A percentile compares a stretch with the other conserved stretches of the same genome.
Conservation (phyloP, 768 basidiomycete genomes). For the Boletellus ananas region DNA sequence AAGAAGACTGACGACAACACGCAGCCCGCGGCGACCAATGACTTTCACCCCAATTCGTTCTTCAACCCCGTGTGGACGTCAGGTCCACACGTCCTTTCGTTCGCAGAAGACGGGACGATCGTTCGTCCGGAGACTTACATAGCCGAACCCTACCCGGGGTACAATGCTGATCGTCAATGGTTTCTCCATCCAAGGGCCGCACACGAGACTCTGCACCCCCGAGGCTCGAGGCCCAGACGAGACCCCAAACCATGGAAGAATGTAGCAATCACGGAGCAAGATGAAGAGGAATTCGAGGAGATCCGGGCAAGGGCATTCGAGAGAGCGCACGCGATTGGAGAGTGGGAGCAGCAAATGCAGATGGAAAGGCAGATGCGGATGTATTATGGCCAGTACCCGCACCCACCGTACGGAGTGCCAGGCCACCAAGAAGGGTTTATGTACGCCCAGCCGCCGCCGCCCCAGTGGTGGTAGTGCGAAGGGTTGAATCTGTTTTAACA, state of each 20-base stretch:
- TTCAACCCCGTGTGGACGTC: slow-evolving; percentile 34
- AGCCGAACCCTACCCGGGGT: slow-evolving; percentile 1
- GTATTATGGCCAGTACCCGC: too few relatives aligned
- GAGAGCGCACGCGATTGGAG: neutral
- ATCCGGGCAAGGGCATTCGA: neutral
- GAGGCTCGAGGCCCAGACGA: neutral
- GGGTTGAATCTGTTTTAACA: too few relatives aligned
- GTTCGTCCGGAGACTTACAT: neutral
- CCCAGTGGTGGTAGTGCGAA: too few relatives aligned
- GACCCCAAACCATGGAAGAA: slow-evolving; percentile 19
- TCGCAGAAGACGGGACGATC: slow-evolving; percentile 8
- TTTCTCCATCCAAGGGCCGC: neutral
- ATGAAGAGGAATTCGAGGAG: slow-evolving; percentile 12
- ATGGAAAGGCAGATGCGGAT: too few relatives aligned
- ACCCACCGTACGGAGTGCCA: too few relatives aligned
- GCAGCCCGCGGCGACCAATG: neutral
- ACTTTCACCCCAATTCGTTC: slow-evolving; percentile 53
- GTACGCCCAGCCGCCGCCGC: too few relatives aligned
- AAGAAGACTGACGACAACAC: too few relatives aligned
- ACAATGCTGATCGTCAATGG: neutral
- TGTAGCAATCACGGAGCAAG: slow-evolving; percentile 15
- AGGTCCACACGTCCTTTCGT: slow-evolving; percentile 12
- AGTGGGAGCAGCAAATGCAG: neutral
- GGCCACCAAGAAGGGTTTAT: too few relatives aligned
- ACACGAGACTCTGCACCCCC: neutral